Conservation (phyloP, 2,329 filamentous ascomycete genomes). For the Penicillium rolfsii region DNA sequence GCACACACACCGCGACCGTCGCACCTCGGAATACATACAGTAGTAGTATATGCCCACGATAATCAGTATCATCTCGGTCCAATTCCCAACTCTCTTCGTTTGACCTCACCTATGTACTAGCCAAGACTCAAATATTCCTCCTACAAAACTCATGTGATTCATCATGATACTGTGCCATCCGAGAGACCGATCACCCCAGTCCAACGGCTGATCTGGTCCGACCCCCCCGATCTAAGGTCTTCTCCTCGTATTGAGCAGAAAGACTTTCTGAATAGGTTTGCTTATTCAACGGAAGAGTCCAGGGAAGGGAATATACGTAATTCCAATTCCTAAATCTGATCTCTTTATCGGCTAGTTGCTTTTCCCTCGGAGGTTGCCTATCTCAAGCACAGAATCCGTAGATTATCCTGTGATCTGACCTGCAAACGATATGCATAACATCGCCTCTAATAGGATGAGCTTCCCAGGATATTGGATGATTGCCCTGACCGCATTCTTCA, state of each 20-base stretch:
- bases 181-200: background rate
- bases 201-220: background rate
- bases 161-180: background rate
- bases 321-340: background rate
- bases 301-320: slow-evolving; percentile 6
- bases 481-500: background rate
- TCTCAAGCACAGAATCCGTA: background rate
- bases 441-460: background rate
- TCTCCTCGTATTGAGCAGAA: background rate
- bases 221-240: background rate
- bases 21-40: background rate
- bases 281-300: background rate
- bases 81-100: background rate
- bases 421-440: background rate
- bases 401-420: background rate
- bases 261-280: background rate
- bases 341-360: background rate
- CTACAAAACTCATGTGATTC: background rate
- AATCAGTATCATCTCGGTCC: background rate
- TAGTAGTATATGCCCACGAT: too few relatives aligned
- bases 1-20: background rate
- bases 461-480: background rate
- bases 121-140: background rate
- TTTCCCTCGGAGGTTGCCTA: background rate
- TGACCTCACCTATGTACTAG: background rate